phyloP scores from a whole-genome alignment of 768 basidiomycete species.

The Ephemerocybe angulata region DNA sequence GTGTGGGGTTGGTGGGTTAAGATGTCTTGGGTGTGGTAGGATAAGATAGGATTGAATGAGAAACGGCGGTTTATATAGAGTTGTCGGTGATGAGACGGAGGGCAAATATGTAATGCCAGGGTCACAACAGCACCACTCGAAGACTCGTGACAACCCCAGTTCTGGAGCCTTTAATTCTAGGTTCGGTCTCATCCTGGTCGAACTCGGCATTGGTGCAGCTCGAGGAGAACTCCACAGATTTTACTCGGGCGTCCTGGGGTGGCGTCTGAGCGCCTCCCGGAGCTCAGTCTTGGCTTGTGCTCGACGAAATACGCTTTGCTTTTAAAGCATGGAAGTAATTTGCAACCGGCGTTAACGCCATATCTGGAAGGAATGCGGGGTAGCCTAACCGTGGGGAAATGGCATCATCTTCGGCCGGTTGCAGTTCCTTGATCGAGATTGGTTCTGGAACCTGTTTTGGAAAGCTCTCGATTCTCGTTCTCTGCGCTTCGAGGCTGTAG shows the following conservation, averaged over 20 bases:
- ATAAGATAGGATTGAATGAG: constrained; percentile 22
- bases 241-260: too few species aligned
- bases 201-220: too few species aligned
- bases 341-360: too few species aligned
- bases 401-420: not conserved
- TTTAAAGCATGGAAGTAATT: too few species aligned
- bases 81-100: not conserved
- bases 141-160: not conserved
- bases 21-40: constrained; percentile 9
- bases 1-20: constrained; percentile 15
- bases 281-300: too few species aligned
- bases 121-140: not conserved
- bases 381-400: not conserved
- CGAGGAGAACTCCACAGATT: too few species aligned
- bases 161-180: not conserved
- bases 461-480: not conserved
- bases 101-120: not conserved
- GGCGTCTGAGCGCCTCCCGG: too few species aligned
- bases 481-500: too few species aligned
- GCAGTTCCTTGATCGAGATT: not conserved
- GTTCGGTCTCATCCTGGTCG: too few species aligned
- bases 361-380: not conserved
- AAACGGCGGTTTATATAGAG: not conserved
- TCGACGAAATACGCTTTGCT: too few species aligned
- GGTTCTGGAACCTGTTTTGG: not conserved